These are phyloP conservation scores for Peronospora farinosa DNA, from an alignment of 352 stramenopile genomes.

Conservation along the genomic window DNA sequence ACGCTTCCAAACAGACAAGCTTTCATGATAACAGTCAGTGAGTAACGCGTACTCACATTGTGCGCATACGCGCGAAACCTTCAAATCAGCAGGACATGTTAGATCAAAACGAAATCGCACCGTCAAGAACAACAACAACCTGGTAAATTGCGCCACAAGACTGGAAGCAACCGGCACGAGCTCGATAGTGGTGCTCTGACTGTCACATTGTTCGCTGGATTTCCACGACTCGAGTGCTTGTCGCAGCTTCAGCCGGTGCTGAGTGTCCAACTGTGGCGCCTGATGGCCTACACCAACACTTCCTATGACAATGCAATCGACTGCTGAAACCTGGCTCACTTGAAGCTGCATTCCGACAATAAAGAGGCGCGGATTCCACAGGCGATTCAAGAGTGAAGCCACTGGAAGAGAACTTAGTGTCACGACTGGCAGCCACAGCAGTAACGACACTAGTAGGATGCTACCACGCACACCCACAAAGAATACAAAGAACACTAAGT, in stretches of 20 bases:
- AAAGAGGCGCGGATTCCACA: slow-evolving; percentile 35
- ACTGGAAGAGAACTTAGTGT: slow-evolving; percentile 42
- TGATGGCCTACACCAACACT: slow-evolving; percentile 21
- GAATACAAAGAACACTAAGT: slow-evolving; percentile 91
- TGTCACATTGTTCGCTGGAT: background rate
- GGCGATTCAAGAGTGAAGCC: slow-evolving; percentile 39
- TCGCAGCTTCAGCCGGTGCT: slow-evolving; percentile 17
- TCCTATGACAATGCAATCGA: slow-evolving; percentile 5
- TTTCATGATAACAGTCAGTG: slow-evolving; percentile 22
- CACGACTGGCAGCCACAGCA: slow-evolving; percentile 53
- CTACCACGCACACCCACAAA: slow-evolving; percentile 75
- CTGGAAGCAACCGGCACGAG: slow-evolving; percentile 23
- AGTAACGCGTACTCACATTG: slow-evolving; percentile 21
- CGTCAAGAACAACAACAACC: slow-evolving; percentile 10
- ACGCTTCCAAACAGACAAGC: slow-evolving; percentile 28
- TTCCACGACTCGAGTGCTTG: slow-evolving; percentile 14
- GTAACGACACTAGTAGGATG: slow-evolving; percentile 32
- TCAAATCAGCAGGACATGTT: slow-evolving; percentile 2
- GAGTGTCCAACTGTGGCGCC: slow-evolving; percentile 13
- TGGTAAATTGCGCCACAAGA: slow-evolving; percentile 24
- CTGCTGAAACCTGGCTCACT: slow-evolving; percentile 4
- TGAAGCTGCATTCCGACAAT: slow-evolving; percentile 29
- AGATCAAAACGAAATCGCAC: background rate
- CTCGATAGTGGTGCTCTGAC: slow-evolving; percentile 16
- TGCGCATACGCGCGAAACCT: slow-evolving; percentile 22